Conservation (phyloP, 768 basidiomycete genomes). For the Suillus subluteus region DNA sequence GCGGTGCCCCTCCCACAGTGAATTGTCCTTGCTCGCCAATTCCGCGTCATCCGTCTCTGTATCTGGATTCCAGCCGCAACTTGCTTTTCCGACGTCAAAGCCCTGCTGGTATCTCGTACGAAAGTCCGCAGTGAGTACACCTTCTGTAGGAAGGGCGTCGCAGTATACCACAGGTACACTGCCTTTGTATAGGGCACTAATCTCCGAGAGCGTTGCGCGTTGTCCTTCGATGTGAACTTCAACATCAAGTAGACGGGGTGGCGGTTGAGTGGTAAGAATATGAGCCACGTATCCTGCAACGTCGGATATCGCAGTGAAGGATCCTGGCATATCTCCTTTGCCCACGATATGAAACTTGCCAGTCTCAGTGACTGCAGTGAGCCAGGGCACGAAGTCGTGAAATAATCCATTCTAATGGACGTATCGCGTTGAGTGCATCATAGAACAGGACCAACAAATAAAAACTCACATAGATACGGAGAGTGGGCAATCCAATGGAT, state of each 20-base stretch:
- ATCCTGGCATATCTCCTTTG: conserved; percentile 27
- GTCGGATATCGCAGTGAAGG: conserved; percentile 28
- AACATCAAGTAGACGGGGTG: conserved; percentile 17
- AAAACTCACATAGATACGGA: conserved; percentile 12
- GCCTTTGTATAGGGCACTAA: conserved; percentile 17
- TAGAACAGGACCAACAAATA: conserved; percentile 17
- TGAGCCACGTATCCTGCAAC: conserved; percentile 33
- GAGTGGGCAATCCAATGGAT: conserved; percentile 22
- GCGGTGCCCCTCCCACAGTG: conserved; percentile 25
- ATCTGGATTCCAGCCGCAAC: conserved; percentile 25
- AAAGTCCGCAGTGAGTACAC: conserved; percentile 2
- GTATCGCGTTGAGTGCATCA: neutral
- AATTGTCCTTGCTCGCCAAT: conserved; percentile 23
- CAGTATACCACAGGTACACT: conserved; percentile 13
- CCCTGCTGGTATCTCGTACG: conserved; percentile 21
- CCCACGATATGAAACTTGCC: conserved; percentile 27
- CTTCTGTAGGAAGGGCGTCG: conserved; percentile 20
- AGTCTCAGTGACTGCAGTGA: conserved; percentile 17
- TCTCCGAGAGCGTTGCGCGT: conserved; percentile 16
- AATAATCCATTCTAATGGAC: conserved; percentile 27
- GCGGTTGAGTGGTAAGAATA: conserved; percentile 23
- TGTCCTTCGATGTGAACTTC: conserved; percentile 30
- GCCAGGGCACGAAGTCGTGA: conserved; percentile 19
- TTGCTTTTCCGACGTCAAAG: conserved; percentile 20
- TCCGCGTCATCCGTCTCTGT: conserved; percentile 17